phyloP scores from a whole-genome alignment of 306 rosid species.

The Abrus precatorius region DNA sequence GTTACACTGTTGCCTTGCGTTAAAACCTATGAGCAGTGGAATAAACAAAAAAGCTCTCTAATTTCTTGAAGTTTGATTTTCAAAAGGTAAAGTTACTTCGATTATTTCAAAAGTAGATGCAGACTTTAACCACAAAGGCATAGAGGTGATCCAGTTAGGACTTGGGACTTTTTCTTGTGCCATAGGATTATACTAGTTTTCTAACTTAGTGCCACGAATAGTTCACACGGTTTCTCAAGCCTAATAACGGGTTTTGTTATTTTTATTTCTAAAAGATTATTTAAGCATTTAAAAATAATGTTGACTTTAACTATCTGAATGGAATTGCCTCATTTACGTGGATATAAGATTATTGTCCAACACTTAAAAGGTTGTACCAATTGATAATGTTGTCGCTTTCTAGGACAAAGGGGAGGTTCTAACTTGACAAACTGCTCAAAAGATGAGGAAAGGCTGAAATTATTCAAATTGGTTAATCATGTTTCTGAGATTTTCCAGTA shows the following conservation, averaged over 20 bases:
- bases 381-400: constrained; percentile 56
- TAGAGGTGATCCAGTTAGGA: constrained; percentile 3
- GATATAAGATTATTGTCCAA: constrained; percentile 9
- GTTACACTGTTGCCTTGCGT: constrained; percentile 25
- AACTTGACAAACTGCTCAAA: constrained; percentile 51
- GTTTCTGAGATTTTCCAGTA: constrained; percentile 7
- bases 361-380: constrained; percentile 39
- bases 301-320: constrained; percentile 24
- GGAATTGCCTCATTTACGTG: constrained; percentile 31
- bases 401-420: constrained; percentile 50
- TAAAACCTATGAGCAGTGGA: constrained; percentile 42
- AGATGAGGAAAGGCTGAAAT: constrained; percentile 23
- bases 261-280: too few relatives aligned
- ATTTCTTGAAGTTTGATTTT: constrained; percentile 48
- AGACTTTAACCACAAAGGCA: constrained; percentile 48
- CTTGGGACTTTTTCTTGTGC: constrained; percentile 42
- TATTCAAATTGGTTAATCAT: constrained; percentile 33
- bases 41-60: constrained; percentile 34
- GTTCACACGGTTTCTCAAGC: constrained; percentile 2
- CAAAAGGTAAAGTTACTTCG: constrained; percentile 67
- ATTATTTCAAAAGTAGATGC: constrained; percentile 59
- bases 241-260: too few relatives aligned
- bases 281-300: neutral
- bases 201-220: constrained; percentile 18
- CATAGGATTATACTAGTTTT: constrained; percentile 8